These are phyloP conservation scores for Alternaria triticina DNA, from an alignment of 2,329 filamentous ascomycete genomes.

Conservation along the genomic window DNA sequence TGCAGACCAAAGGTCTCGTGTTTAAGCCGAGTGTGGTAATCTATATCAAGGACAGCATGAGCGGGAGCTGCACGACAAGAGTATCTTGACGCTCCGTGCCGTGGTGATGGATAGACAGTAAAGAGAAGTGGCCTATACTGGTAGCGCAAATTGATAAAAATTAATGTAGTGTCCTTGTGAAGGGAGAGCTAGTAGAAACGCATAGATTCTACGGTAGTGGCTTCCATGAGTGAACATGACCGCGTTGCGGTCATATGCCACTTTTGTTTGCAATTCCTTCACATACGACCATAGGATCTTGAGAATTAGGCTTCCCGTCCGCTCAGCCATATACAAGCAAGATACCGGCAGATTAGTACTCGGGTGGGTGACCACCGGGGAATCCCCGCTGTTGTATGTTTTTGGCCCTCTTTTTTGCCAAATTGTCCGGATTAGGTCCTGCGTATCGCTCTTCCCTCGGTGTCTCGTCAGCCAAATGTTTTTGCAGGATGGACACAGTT, in stretches of 20 bases:
- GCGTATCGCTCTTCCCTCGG: too few relatives aligned
- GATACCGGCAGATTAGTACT: neutral
- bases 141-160: neutral
- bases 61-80: neutral
- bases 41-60: neutral
- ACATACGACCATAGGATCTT: neutral
- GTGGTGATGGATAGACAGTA: neutral
- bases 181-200: neutral
- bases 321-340: too few relatives aligned
- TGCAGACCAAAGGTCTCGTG: neutral
- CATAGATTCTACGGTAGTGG: too few relatives aligned
- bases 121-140: neutral
- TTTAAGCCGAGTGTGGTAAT: neutral
- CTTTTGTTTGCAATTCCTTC: neutral
- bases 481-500: neutral
- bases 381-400: neutral
- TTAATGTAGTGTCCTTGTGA: neutral
- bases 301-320: too few relatives aligned
- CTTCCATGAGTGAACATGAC: neutral
- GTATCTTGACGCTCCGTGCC: neutral
- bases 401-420: neutral
- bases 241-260: neutral
- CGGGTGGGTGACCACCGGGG: neutral
- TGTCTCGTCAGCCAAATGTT: neutral
- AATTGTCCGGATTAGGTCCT: neutral